Percentiles rank a stretch among this genome's conserved stretches.
These are phyloP conservation scores for Leucogyrophana mollusca DNA, from an alignment of 768 basidiomycete genomes.

Conservation along the genomic window DNA sequence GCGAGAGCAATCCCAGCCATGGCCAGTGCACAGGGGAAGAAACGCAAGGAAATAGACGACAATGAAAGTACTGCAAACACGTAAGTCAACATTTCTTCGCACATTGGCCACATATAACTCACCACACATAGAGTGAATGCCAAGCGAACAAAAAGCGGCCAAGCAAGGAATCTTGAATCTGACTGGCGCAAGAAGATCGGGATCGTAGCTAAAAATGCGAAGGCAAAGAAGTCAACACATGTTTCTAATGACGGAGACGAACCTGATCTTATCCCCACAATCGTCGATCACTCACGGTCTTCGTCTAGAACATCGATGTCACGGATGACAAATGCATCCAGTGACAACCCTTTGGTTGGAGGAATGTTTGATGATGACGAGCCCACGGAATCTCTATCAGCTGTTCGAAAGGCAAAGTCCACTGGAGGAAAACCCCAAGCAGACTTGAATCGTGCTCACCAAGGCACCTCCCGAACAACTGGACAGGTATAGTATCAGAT, in stretches of 20 bases:
- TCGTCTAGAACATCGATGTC: not conserved
- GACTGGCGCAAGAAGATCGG: too few species aligned
- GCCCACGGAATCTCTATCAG: not conserved
- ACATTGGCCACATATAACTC: too few species aligned
- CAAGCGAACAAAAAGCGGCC: too few species aligned
- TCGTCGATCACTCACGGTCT: not conserved
- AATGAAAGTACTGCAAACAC: too few species aligned
- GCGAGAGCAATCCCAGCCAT: too few species aligned
- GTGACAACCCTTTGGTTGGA: not conserved
- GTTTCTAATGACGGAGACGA: not conserved
- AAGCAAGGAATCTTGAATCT: too few species aligned
- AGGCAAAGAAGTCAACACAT: too few species aligned
- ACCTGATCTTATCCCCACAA: not conserved
- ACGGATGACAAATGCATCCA: not conserved
- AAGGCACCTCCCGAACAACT: not conserved
- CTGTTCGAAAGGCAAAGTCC: not conserved
- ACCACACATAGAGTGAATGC: too few species aligned
- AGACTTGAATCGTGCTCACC: not conserved
- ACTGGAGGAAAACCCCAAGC: not conserved
- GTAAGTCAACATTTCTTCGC: too few species aligned
- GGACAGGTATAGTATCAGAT: not conserved
- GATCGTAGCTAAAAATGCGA: too few species aligned
- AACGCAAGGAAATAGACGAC: too few species aligned
- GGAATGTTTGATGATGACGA: constrained; percentile 1
- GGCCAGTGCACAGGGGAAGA: too few species aligned